Evolutionary conservation across 2,329 filamentous ascomycete genomes (phyloP), one percentile per base, ranked within the genome.

Genomic region (Fusarium coffeatum): DNA sequence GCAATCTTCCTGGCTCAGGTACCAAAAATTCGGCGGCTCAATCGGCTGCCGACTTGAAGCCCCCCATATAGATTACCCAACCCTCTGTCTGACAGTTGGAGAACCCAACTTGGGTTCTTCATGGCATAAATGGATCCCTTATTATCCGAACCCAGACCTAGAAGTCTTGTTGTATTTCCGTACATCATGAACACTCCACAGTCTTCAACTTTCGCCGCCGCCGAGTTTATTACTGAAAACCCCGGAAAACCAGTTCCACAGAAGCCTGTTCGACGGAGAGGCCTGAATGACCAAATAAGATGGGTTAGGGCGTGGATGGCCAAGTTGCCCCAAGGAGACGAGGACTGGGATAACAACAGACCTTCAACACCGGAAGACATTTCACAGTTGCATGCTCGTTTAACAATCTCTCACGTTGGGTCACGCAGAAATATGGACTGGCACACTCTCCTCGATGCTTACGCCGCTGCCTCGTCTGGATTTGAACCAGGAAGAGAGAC

Each of bases 231-330:
- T 40, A 70, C 66, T 58, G 72, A 74, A 51, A 70, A 74, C 20
- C 72, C 72, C 23, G 72, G 70, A 41, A 72, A 60, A 49, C 72
- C 72, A 56, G 60, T 67, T 28, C 70, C 72, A 40, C 72, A 74
- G 53, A 72, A 69, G 28, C 69, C 72, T 41, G 63, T 72, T 20
- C 72, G 72, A 42, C 72, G 72, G 53, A 59, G 72, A 40, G 72
- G 72, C 40, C 61, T 74, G 54, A 73, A 73, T 41, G 72, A 72
- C 34, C 72, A 73, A 28, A 71, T 72, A 42, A 74, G 64, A 74
- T 74, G 72, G 72, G 68, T 74, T 27, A 64, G 37, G 50, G 69
- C 72, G 37, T 74, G 72, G 72, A 68, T 74, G 70, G 71, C 72
- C 47, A 72, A 72, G 28, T 55, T 74, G n/a, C 72, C 72, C 15